Conservation (phyloP, 352 stramenopile genomes). For the Phytopythium litorale region DNA sequence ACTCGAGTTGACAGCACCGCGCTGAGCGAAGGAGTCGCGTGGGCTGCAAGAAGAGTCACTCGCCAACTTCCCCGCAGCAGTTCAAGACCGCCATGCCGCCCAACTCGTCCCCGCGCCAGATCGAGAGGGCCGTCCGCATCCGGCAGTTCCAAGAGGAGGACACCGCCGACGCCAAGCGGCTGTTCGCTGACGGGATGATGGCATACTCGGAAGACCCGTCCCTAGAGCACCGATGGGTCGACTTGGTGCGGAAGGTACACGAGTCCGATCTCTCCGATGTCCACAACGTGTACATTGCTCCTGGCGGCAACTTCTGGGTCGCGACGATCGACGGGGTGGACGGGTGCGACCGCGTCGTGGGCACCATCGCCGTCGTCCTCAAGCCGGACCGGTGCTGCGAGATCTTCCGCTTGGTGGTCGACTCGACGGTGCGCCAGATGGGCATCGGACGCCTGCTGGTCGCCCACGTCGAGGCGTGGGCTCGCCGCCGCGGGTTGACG, state of each 20-base stretch:
- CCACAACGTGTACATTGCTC: conserved; percentile 23
- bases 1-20: too few relatives aligned
- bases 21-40: too few relatives aligned
- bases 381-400: conserved; percentile 15
- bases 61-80: neutral
- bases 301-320: conserved; percentile 46
- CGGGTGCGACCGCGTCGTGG: conserved; percentile 14
- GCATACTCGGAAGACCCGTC: conserved; percentile 20
- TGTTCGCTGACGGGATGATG: conserved; percentile 44
- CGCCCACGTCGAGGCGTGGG: conserved; percentile 17
- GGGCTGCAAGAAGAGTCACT: neutral
- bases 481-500: conserved; percentile 15
- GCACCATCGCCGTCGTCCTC: conserved; percentile 21
- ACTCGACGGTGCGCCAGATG: conserved; percentile 16
- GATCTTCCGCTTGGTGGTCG: conserved; percentile 26
- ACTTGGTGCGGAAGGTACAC: conserved; percentile 28
- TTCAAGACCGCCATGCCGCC: neutral
- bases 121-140: conserved; percentile 10
- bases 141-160: conserved; percentile 30
- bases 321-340: conserved; percentile 16
- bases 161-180: conserved; percentile 18
- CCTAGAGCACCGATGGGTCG: conserved; percentile 13
- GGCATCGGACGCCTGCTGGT: conserved; percentile 25
- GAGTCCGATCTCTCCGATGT: conserved; percentile 29
- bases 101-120: neutral